Base-by-base conservation (phyloP, 495 filamentous ascomycete genomes). In the Penicillium odoratum region DNA sequence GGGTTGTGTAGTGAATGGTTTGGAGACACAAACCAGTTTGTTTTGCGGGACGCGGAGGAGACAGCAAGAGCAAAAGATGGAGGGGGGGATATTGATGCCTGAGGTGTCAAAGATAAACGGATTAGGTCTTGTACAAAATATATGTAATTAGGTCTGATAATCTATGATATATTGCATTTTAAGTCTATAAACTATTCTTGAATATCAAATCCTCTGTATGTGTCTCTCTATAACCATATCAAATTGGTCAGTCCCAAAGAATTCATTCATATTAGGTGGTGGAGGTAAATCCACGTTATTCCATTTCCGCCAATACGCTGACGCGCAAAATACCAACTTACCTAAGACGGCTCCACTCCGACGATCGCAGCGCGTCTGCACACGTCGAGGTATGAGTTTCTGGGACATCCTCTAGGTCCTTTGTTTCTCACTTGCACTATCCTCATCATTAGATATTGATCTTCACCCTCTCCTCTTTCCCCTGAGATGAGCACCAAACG, bases 401-500 rank as follows among this genome's bases (percentile, higher is more conserved):
- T 40, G 43, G 36, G 50, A 7, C 29, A 28, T 18, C 55, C n/a
- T 51, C 30, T 50, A 10, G 36, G 10, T 33, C 21, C 18, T 29
- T 48, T 46, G 30, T 9, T 52, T 21, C 18, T 6, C 31, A 29
- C 25, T 25, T 45, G 28, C 26, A 18, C 48, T 30, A 36, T n/a
- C 3, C 21, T 31, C 9, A 2, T 51, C n/a, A 10, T 10, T 9
- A 3, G 5, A 13, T 4, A 5, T 8, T 53, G 16, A 51, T 49
- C 28, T 28, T n/a, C 25, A 33, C 13, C 34, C 49, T 33, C 30
- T 31, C 38, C 38, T 33, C 38, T 16, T n/a, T 7, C 15, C 15
- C 15, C 13, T 5, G 38, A 40, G 38, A 90, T 90, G 87, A 86
- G 85, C 55, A 80, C 81, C 57, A 92, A 90, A 78, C 83, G 88